A percentile compares a stretch with the other conserved stretches of the same genome.
phyloP scores from a whole-genome alignment of 129 eudicot species.

The Chrysanthemum seticuspe region DNA sequence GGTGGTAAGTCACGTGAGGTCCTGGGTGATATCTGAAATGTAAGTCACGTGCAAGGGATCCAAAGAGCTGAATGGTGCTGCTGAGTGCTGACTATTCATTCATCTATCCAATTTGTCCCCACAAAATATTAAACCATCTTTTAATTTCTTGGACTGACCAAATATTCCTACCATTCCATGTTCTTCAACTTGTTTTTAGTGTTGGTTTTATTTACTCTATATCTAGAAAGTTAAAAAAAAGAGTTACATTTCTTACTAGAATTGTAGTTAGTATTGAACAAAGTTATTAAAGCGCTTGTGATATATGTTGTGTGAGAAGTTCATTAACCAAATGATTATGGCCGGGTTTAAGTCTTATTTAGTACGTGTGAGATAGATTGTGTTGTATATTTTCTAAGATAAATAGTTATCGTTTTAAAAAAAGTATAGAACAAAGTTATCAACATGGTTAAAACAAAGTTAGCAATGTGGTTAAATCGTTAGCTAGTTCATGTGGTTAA shows the following conservation, averaged over 20 bases:
- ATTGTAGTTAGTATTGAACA: background rate
- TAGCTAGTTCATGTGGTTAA: too few relatives aligned
- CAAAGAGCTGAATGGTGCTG: slow-evolving; percentile 41
- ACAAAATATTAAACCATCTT: slow-evolving; percentile 15
- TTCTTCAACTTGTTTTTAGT: slow-evolving; percentile 16
- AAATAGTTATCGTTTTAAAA: too few relatives aligned
- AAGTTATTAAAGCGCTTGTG: too few relatives aligned
- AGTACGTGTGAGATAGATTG: too few relatives aligned
- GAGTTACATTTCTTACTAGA: background rate
- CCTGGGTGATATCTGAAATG: slow-evolving; percentile 15
- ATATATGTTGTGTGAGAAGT: too few relatives aligned
- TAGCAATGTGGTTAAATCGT: too few relatives aligned
- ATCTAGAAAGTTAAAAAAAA: background rate
- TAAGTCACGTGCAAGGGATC: slow-evolving; percentile 69
- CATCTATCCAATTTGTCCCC: slow-evolving; percentile 38
- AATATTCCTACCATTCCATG: slow-evolving; percentile 39
- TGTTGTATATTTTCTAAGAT: too few relatives aligned
- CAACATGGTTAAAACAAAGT: too few relatives aligned
- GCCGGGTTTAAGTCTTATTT: too few relatives aligned
- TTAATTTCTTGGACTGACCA: slow-evolving; percentile 38
- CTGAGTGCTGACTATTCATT: slow-evolving; percentile 25
- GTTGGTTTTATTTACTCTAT: background rate
- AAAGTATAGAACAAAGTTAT: too few relatives aligned
- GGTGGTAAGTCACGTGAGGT: slow-evolving; percentile 24
- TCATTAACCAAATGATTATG: too few relatives aligned